These are phyloP conservation scores for Starmerella potacharoeniae DNA, from an alignment of 805 yeast genomes.

Conservation along the genomic window DNA sequence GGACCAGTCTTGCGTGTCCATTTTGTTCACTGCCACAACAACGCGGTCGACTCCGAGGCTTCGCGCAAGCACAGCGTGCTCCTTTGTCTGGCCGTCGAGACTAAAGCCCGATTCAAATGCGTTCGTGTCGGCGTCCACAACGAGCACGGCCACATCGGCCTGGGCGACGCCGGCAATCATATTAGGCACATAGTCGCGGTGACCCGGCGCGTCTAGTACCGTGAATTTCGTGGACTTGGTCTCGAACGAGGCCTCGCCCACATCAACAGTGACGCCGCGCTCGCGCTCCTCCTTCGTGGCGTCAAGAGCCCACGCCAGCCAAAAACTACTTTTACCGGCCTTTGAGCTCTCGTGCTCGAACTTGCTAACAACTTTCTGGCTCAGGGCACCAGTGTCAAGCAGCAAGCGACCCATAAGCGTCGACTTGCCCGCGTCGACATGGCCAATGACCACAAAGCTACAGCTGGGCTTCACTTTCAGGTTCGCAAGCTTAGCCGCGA, in stretches of 20 bases:
- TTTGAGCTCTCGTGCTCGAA: conserved; percentile 52
- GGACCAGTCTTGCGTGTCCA: conserved; percentile 54
- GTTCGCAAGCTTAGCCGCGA: conserved; percentile 36
- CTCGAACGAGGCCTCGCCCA: conserved; percentile 56
- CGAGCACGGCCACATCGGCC: conserved; percentile 64
- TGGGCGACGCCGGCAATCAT: conserved; percentile 76
- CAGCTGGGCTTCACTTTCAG: conserved; percentile 14
- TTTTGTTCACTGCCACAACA: conserved; percentile 56
- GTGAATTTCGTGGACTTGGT: conserved; percentile 46
- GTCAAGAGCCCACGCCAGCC: conserved; percentile 78
- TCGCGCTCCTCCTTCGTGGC: conserved; percentile 64
- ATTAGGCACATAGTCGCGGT: conserved; percentile 70
- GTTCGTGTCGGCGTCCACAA: conserved; percentile 52
- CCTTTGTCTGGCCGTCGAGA: conserved; percentile 65
- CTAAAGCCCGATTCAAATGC: conserved; percentile 63
- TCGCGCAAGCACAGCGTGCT: conserved; percentile 59
- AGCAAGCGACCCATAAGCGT: conserved; percentile 66
- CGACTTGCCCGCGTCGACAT: conserved; percentile 78
- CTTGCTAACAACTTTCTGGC: conserved; percentile 51
- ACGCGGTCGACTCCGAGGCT: conserved; percentile 53
- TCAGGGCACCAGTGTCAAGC: conserved; percentile 56
- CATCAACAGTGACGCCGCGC: conserved; percentile 71
- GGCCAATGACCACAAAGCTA: conserved; percentile 68
- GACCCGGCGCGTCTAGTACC: conserved; percentile 79
- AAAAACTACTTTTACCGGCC: conserved; percentile 66